These are phyloP conservation scores for Blastobotrys indianensis DNA, from an alignment of 1,139 yeast genomes.

Conservation along the genomic window DNA sequence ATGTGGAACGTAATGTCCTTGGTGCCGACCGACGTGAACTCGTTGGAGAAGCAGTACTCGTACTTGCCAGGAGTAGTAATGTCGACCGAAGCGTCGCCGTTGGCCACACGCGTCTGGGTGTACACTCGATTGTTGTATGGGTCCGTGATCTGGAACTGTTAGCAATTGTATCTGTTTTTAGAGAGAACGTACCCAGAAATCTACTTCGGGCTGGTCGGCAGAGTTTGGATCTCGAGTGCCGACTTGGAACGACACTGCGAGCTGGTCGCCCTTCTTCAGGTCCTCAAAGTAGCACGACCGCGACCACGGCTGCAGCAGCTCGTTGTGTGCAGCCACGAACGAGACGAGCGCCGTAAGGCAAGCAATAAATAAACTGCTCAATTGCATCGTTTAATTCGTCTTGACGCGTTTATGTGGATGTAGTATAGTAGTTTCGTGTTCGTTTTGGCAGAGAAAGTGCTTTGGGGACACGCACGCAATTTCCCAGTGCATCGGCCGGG, in stretches of 20 bases:
- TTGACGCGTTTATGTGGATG: background rate
- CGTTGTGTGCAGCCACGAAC: conserved; percentile 60
- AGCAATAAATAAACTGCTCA: conserved; percentile 7
- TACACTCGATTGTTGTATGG: conserved; percentile 55
- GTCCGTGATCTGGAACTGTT: conserved; percentile 37
- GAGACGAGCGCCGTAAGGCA: conserved; percentile 14
- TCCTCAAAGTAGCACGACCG: conserved; percentile 85
- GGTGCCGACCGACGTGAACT: conserved; percentile 61
- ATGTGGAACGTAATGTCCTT: conserved; percentile 94
- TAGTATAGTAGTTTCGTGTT: background rate
- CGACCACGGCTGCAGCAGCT: conserved; percentile 76
- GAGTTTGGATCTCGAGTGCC: conserved; percentile 84
- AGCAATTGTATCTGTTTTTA: background rate
- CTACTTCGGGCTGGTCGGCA: conserved; percentile 70
- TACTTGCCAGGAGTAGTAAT: conserved; percentile 69
- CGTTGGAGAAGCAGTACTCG: conserved; percentile 89
- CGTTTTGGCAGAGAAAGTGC: background rate
- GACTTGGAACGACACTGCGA: conserved; percentile 86
- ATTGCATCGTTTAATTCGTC: conserved; percentile 5
- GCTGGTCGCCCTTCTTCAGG: conserved; percentile 75
- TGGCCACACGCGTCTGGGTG: conserved; percentile 54
- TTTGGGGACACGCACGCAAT: too few species aligned
- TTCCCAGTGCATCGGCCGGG: too few species aligned
- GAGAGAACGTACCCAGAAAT: conserved; percentile 43
- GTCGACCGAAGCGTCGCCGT: conserved; percentile 70